phyloP scores from a whole-genome alignment of 371 early-diverging fungal species.

The Mucor circinelloides region DNA sequence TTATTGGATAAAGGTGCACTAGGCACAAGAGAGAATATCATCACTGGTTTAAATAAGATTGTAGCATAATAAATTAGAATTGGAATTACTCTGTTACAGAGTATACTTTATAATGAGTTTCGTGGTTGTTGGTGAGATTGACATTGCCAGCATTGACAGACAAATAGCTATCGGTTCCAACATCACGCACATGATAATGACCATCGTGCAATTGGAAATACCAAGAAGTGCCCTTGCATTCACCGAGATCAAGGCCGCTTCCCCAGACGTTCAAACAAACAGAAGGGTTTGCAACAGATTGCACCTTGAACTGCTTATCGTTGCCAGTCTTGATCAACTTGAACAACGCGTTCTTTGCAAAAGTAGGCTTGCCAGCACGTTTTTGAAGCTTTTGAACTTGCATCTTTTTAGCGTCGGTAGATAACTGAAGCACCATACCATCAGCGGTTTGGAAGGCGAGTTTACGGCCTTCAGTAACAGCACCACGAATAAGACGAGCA shows the following conservation, averaged over 20 bases:
- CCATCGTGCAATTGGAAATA: conserved; percentile 8
- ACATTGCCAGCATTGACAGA: conserved; percentile 1
- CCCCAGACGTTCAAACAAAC: conserved; percentile 23
- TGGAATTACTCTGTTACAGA: conserved; percentile 6
- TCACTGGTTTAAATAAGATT: conserved; percentile 52
- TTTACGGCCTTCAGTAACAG: conserved; percentile 20
- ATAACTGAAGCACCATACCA: conserved; percentile 3
- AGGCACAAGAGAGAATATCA: conserved; percentile 31
- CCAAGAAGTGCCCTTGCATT: conserved; percentile 29
- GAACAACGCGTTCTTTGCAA: conserved; percentile 11
- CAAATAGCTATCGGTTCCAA: conserved; percentile 15
- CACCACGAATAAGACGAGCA: conserved; percentile 24
- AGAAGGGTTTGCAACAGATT: conserved; percentile 11
- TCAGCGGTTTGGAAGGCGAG: conserved; percentile 8
- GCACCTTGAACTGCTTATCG: conserved; percentile 13
- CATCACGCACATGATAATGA: conserved; percentile 13
- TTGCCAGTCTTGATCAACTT: conserved; percentile 8
- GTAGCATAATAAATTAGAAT: not conserved
- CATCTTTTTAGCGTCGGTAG: not conserved
- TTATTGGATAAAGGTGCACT: conserved; percentile 46
- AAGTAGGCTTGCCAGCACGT: not conserved
- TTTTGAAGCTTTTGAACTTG: conserved; percentile 5
- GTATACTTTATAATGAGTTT: not conserved
- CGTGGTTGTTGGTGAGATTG: not conserved
- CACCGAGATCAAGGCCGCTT: not conserved